phyloP scores from a whole-genome alignment of 2,329 filamentous ascomycete genomes.

The Diaporthe longicolla region DNA sequence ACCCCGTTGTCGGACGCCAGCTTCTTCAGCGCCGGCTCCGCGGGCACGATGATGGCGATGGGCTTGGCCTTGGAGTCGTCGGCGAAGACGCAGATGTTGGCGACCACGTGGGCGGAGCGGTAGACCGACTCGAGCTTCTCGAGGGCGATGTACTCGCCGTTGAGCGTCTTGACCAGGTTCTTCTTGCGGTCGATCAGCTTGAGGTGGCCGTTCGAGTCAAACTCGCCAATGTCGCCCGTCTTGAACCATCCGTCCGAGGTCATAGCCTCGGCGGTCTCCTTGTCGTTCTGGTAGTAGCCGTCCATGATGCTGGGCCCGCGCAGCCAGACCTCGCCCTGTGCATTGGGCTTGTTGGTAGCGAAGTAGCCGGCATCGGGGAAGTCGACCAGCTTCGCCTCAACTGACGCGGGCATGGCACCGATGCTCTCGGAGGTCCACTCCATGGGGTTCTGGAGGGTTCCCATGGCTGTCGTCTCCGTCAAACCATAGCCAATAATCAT shows the following conservation, averaged over 20 bases:
- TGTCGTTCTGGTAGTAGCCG: conserved; percentile 83
- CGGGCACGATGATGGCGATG: conserved; percentile 69
- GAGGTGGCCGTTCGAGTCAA: conserved; percentile 78
- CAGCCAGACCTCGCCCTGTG: conserved; percentile 92
- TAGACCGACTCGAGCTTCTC: conserved; percentile 76
- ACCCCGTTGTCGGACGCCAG: conserved; percentile 60
- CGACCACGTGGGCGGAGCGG: conserved; percentile 64
- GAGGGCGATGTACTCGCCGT: conserved; percentile 86
- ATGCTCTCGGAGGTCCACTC: conserved; percentile 83
- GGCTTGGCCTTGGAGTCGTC: conserved; percentile 66
- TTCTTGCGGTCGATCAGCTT: conserved; percentile 88
- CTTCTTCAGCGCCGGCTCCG: conserved; percentile 69
- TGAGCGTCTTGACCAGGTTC: conserved; percentile 87
- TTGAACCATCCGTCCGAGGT: conserved; percentile 87
- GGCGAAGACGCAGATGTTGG: conserved; percentile 71
- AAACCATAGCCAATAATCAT: conserved; percentile 93
- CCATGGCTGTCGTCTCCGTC: conserved; percentile 87
- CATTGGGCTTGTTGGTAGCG: conserved; percentile 79
- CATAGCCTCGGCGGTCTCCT: conserved; percentile 80
- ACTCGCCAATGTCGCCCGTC: conserved; percentile 88
- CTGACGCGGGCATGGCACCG: conserved; percentile 79
- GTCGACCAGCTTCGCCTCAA: conserved; percentile 90
- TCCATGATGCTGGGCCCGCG: conserved; percentile 79
- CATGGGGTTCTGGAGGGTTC: conserved; percentile 79
- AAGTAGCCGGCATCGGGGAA: conserved; percentile 87